A percentile compares a stretch with the other conserved stretches of the same genome.
Evolutionary conservation across 2,329 filamentous ascomycete species (phyloP).

Genomic region (Cercospora sp.): DNA sequence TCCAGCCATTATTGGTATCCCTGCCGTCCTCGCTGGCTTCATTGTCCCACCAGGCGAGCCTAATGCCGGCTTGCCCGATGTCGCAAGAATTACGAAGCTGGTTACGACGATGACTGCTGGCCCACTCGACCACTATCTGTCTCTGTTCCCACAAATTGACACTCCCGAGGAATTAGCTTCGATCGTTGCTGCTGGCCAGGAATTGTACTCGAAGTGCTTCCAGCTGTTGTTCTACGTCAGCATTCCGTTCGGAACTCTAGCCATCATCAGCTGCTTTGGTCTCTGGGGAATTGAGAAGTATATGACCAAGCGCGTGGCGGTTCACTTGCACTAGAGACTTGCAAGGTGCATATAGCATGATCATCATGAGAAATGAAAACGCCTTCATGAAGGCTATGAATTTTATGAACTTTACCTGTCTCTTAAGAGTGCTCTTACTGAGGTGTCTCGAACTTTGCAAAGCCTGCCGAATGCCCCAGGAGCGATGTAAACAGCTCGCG

Average conservation of each 20-base stretch:
- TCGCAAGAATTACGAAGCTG: constrained; percentile 15
- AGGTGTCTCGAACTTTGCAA: no score
- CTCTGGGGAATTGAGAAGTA: constrained; percentile 26
- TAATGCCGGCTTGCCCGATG: not conserved
- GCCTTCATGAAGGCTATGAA: not conserved
- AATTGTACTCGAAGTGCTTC: constrained; percentile 27
- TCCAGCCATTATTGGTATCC: constrained; percentile 41
- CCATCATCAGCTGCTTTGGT: constrained; percentile 20
- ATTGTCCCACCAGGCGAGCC: not conserved
- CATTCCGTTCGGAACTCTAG: constrained; percentile 24
- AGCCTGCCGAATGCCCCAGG: no score
- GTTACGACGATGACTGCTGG: constrained; percentile 23
- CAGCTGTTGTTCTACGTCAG: constrained; percentile 27
- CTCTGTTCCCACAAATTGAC: constrained; percentile 24
- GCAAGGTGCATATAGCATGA: not conserved
- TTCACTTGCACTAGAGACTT: constrained; percentile 14
- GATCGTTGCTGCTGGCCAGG: constrained; percentile 21
- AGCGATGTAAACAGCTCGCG: no score
- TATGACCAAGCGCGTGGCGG: constrained; percentile 18
- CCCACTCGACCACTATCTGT: constrained; percentile 19
- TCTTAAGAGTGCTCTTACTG: no score
- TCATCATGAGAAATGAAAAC: not conserved
- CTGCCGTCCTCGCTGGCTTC: constrained; percentile 16
- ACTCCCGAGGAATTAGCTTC: constrained; percentile 12
- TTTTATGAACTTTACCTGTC: not conserved